Evolutionary conservation across 2,329 filamentous ascomycete genomes (phyloP).

Genomic region (Fusarium metavorans): DNA sequence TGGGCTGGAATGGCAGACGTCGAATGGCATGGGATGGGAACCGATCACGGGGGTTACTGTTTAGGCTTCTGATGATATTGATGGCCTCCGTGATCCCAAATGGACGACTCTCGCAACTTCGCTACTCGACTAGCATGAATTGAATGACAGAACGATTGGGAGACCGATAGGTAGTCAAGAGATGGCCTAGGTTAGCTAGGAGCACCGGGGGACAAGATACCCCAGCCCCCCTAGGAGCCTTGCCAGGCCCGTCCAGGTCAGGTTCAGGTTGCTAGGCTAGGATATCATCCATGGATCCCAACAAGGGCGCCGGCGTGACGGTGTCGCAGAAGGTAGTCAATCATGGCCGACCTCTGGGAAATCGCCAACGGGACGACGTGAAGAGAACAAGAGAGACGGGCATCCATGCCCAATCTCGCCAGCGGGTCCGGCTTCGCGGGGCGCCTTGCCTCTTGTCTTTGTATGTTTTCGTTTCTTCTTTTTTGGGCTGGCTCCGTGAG

Average conservation of each 20-base stretch:
- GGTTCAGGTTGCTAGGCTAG: slow-evolving; percentile 16
- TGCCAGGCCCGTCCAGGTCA: neutral
- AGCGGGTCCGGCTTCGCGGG: slow-evolving; percentile 14
- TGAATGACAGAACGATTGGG: slow-evolving; percentile 37
- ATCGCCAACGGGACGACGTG: slow-evolving; percentile 1
- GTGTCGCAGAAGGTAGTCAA: slow-evolving; percentile 28
- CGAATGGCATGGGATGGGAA: slow-evolving; percentile 36
- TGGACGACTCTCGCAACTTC: slow-evolving; percentile 26
- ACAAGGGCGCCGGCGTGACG: slow-evolving; percentile 21
- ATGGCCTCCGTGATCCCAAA: slow-evolving; percentile 31
- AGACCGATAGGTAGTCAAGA: slow-evolving; percentile 25
- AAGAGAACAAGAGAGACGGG: slow-evolving; percentile 25
- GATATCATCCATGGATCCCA: slow-evolving; percentile 1
- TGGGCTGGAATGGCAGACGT: slow-evolving; percentile 30
- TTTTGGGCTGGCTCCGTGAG: slow-evolving; percentile 25
- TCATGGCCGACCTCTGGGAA: slow-evolving; percentile 14
- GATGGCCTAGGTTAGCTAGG: slow-evolving; percentile 21
- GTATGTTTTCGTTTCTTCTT: slow-evolving; percentile 28
- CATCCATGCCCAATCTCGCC: slow-evolving; percentile 35
- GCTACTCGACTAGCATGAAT: slow-evolving; percentile 17
- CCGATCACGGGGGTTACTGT: slow-evolving; percentile 35
- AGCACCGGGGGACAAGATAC: slow-evolving; percentile 32
- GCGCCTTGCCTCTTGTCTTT: slow-evolving; percentile 1
- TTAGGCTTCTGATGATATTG: slow-evolving; percentile 21
- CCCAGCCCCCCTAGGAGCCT: slow-evolving; percentile 36